A percentile compares a stretch with the other conserved stretches of the same genome.
Evolutionary conservation across 331 rosid species (phyloP).

Genomic region (Malus hybrid): DNA sequence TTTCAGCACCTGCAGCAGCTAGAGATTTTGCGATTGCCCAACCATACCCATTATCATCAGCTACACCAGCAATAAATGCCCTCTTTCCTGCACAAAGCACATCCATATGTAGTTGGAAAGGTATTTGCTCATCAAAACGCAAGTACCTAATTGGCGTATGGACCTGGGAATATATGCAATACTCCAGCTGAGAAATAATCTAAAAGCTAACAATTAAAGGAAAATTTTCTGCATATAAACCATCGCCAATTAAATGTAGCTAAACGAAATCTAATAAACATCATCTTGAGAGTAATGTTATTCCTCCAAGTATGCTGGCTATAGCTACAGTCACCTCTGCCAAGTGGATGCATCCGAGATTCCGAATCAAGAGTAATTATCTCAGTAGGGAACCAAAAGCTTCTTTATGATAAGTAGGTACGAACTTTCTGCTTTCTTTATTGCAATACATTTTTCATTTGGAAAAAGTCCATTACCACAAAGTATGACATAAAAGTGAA

Average conservation of each 20-base stretch:
- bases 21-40: slow-evolving; percentile 98
- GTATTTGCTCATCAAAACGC: background rate
- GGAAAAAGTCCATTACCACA: background rate
- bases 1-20: slow-evolving; percentile 95
- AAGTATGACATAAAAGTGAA: background rate
- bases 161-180: background rate
- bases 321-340: background rate
- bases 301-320: background rate
- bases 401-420: background rate
- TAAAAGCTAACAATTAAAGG: background rate
- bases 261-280: background rate
- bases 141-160: background rate
- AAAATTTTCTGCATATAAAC: background rate
- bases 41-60: slow-evolving; percentile 95
- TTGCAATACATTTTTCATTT: background rate
- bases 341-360: background rate
- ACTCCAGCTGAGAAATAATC: background rate
- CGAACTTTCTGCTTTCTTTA: background rate
- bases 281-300: background rate
- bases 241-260: background rate
- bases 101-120: background rate
- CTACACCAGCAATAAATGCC: slow-evolving; percentile 92
- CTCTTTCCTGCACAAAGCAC: slow-evolving; percentile 59
- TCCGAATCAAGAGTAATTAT: background rate
- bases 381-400: background rate